These are phyloP conservation scores for Phialophora chinensis DNA, from an alignment of 2,329 filamentous ascomycete species.

Conservation along the genomic window DNA sequence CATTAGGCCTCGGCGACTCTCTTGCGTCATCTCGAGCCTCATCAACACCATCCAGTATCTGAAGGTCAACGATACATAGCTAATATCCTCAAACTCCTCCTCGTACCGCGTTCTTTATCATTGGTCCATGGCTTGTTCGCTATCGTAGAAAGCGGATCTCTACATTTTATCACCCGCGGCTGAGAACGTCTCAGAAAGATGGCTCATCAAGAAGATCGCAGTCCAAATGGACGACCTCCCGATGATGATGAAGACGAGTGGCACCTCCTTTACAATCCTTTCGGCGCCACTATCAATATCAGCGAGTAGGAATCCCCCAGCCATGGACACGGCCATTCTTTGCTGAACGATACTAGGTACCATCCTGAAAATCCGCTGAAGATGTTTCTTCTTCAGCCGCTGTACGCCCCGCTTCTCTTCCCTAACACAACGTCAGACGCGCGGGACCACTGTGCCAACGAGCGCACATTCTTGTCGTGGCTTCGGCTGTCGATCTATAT, in stretches of 20 bases:
- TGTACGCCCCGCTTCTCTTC: conserved; percentile 67
- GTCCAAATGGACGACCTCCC: not conserved
- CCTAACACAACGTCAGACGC: conserved; percentile 71
- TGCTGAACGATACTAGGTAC: conserved; percentile 20
- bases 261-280: conserved; percentile 39
- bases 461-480: conserved; percentile 84
- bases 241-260: conserved; percentile 25
- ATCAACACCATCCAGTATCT: not conserved
- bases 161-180: not conserved
- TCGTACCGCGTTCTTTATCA: not conserved
- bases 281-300: conserved; percentile 31
- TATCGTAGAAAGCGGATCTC: not conserved
- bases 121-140: not conserved
- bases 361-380: conserved; percentile 43
- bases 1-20: not conserved
- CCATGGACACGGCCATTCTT: not conserved
- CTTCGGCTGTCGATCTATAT: conserved; percentile 89
- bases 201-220: conserved; percentile 1
- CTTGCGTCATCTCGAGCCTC: conserved; percentile 14
- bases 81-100: not conserved
- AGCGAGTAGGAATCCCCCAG: conserved; percentile 26
- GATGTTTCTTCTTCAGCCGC: conserved; percentile 59
- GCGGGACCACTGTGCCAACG: conserved; percentile 69
- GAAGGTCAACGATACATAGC: not conserved
- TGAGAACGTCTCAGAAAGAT: not conserved